Percentiles rank a stretch among this genome's conserved stretches.
Conservation (phyloP, 345 rosid genomes). For the Eucalyptus regnans region DNA sequence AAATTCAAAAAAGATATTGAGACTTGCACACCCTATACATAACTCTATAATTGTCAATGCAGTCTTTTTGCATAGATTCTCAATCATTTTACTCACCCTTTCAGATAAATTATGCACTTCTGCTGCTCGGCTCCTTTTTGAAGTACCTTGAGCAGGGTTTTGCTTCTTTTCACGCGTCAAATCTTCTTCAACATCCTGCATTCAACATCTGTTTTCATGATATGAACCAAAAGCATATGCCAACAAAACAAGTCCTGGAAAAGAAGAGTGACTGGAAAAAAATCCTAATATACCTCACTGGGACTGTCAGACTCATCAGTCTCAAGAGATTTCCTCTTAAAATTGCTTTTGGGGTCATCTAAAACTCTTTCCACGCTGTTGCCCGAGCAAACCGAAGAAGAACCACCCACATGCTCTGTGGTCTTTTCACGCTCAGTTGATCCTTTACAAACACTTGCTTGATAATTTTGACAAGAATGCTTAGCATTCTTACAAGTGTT, state of each 20-base stretch:
- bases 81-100: constrained; percentile 55
- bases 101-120: constrained; percentile 95
- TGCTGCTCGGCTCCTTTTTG: constrained; percentile 84
- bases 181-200: constrained; percentile 76
- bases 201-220: not conserved
- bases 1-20: not conserved
- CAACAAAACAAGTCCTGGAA: not conserved
- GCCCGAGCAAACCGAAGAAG: constrained; percentile 82
- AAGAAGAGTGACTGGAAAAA: not conserved
- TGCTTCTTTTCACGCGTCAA: constrained; percentile 29
- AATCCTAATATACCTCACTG: constrained; percentile 48
- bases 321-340: constrained; percentile 54
- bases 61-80: not conserved
- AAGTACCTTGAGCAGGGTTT: constrained; percentile 25
- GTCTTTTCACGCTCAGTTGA: constrained; percentile 37
- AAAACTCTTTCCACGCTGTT: constrained; percentile 46
- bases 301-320: constrained; percentile 51
- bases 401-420: constrained; percentile 27
- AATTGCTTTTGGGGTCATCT: constrained; percentile 31
- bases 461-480: not conserved
- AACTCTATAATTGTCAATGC: not conserved
- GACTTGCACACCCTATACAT: not conserved
- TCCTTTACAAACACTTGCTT: constrained; percentile 24
- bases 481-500: constrained; percentile 12
- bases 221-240: not conserved